phyloP scores from a whole-genome alignment of 176 grass and related monocot species.

The barley (Hordeum vulgare) region MorexV3_pseudomolecules_assembly NC_058521.1:96689020-96689519 shows the following conservation, averaged over 20 bases:
- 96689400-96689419: not conserved
- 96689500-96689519: not conserved
- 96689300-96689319: not conserved
- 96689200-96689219: slow-evolving; percentile 7
- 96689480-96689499: not conserved
- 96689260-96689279: not conserved
- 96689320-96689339: not conserved
- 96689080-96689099: not conserved
- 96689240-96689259: not conserved
- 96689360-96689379: not conserved
- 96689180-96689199: slow-evolving; percentile 1
- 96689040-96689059: not conserved
- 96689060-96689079: not conserved
- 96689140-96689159: slow-evolving; percentile 10
- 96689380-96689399: not conserved
- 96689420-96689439: not conserved
- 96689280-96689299: not conserved
- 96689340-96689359: too few relatives aligned
- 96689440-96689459: not conserved
- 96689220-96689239: not conserved
- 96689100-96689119: not conserved
- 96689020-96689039: not conserved
- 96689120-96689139: slow-evolving; percentile 19
- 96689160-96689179: slow-evolving; percentile 23
- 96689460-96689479: not conserved